Evolutionary conservation across 164 flowering plant species (phyloP), one percentile per base, ranked within the genome.

Genomic region (Cinnamomum micranthum): DNA sequence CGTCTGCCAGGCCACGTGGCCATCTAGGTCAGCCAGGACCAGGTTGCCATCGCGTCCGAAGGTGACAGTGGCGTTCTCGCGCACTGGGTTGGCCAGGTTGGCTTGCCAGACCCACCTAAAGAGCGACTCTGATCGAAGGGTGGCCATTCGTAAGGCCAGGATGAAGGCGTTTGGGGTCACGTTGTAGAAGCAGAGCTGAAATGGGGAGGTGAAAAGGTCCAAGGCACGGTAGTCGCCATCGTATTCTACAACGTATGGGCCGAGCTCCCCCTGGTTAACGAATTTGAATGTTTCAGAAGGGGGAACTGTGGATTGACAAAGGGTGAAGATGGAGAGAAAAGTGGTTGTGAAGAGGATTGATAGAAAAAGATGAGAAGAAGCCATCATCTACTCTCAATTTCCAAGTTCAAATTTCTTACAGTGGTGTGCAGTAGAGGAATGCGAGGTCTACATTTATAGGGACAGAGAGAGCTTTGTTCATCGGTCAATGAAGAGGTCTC

Each of bases 71-170:
- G 83, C 80, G 17, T 75, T 77, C 63, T 83, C 83, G 4, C 66
- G 33, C 12, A 81, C 83, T 1, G 85, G 83, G 52, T 59, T 41
- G 75, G 65, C 65, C 4, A 83, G 82, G 68, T 83, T 81, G 47
- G 83, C 86, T 0, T 83, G 83, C 87, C 87, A 85, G 14, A 85
- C 84, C 87, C 86, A 85, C 11, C 83, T 79, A 70, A 73, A 35
- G 25, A 65, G 9, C 22, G 76, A 71, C 28, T 81, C 87, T 23
- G 63, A 27, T 0, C 72, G 65, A 14, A 1, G 23, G 13, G 6
- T 6, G 28, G 82, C 87, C 80, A 79, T 79, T 6, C 82, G 76
- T 1, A 81, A 23, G 19, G 74, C 86, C 7, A 85, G 59, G 19
- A 70, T 55, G 72, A 27, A 81, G 47, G 82, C 81, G 63, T 78